A percentile compares a stretch with the other conserved stretches of the same genome.
These are phyloP conservation scores for Candida sonorensis DNA, from an alignment of 805 yeast species.

Conservation along the genomic window DNA sequence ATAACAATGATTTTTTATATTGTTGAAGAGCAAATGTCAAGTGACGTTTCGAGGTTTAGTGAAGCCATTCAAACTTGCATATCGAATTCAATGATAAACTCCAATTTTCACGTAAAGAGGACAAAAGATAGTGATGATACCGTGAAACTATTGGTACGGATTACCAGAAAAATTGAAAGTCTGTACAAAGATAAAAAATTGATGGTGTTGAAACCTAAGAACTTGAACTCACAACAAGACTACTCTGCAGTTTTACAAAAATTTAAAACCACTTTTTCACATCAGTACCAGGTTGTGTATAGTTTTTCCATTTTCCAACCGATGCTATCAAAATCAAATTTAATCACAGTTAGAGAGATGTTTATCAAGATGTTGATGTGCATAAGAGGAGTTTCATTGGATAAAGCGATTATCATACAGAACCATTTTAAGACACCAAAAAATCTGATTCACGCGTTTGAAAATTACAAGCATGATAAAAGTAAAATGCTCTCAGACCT, in stretches of 20 bases:
- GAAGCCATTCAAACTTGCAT: constrained; percentile 74
- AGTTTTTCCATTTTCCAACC: constrained; percentile 53
- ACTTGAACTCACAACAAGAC: constrained; percentile 43
- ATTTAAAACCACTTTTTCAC: constrained; percentile 29
- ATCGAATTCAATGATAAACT: constrained; percentile 58
- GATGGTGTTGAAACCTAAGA: constrained; percentile 45
- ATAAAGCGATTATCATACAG: constrained; percentile 79
- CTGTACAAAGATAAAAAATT: constrained; percentile 33
- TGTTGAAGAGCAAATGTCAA: constrained; percentile 63
- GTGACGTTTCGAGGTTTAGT: constrained; percentile 40
- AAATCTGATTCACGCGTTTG: constrained; percentile 45
- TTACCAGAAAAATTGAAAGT: constrained; percentile 38
- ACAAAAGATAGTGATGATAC: constrained; percentile 74
- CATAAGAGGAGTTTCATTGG: constrained; percentile 73
- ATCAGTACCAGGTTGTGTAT: constrained; percentile 35
- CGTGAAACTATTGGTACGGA: constrained; percentile 45
- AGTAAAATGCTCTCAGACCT: constrained; percentile 22
- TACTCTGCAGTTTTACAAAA: constrained; percentile 34
- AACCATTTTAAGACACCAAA: constrained; percentile 63
- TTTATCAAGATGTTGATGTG: constrained; percentile 74
- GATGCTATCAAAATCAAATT: constrained; percentile 60
- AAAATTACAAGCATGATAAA: constrained; percentile 23
- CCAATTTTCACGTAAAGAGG: constrained; percentile 59
- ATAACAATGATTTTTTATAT: constrained; percentile 64
- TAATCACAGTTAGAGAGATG: constrained; percentile 69